Evolutionary conservation across 495 filamentous ascomycete species (phyloP).

Genomic region (Melanomma pulvis-pyrius): DNA sequence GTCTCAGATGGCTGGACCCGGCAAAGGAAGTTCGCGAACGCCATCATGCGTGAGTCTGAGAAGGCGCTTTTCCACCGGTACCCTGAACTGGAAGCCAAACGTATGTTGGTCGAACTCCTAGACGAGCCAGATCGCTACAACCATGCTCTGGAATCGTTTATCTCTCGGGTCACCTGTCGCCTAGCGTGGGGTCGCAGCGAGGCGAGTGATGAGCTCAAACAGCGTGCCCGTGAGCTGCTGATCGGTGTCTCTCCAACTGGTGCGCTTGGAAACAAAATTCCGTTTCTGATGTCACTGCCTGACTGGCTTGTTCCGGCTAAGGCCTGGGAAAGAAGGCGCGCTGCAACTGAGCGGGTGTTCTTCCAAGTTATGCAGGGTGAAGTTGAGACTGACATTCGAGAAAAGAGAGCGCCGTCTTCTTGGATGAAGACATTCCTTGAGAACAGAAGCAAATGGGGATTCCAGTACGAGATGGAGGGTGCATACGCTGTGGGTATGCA

Average conservation of each 20-base stretch:
- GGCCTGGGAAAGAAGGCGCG: constrained; percentile 41
- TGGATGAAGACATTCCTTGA: constrained; percentile 46
- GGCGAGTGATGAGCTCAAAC: constrained; percentile 51
- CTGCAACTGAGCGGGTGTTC: constrained; percentile 41
- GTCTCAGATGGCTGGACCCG: constrained; percentile 59
- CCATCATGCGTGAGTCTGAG: constrained; percentile 56
- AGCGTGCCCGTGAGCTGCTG: constrained; percentile 60
- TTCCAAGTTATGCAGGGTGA: constrained; percentile 44
- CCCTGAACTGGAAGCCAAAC: constrained; percentile 57
- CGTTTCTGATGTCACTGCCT: constrained; percentile 44
- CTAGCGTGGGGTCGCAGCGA: constrained; percentile 61
- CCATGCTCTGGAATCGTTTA: constrained; percentile 62
- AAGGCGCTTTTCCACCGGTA: constrained; percentile 53
- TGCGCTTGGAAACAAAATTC: constrained; percentile 55
- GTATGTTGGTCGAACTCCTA: constrained; percentile 53
- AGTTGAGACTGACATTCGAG: constrained; percentile 37
- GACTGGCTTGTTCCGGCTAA: constrained; percentile 43
- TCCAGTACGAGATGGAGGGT: constrained; percentile 47
- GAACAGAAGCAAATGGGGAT: constrained; percentile 37
- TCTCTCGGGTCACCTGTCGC: constrained; percentile 59
- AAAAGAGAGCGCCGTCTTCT: constrained; percentile 38
- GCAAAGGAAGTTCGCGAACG: constrained; percentile 61
- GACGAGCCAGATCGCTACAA: constrained; percentile 53
- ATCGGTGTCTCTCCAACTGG: constrained; percentile 61
- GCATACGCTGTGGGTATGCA: constrained; percentile 48